Percentiles rank a stretch among this genome's conserved stretches.
phyloP scores from a whole-genome alignment of 441 rosid genomes.

The Macaranga tanarius region DNA sequence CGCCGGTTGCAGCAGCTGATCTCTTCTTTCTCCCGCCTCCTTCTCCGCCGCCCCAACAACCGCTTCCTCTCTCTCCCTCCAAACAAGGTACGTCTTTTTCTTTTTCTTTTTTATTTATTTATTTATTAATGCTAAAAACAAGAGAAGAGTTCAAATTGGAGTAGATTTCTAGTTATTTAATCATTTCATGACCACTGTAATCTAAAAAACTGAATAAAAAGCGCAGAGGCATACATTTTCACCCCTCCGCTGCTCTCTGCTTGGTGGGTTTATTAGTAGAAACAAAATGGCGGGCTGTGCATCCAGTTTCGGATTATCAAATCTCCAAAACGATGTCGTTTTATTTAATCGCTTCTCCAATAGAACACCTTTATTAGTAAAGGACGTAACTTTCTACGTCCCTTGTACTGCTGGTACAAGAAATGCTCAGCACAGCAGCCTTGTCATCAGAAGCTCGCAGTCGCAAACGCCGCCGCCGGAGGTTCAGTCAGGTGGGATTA shows the following conservation, averaged over 20 bases:
- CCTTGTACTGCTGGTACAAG: neutral
- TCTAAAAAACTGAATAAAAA: no score
- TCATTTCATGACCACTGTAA: no score
- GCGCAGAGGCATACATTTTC: neutral
- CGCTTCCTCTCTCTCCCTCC: neutral
- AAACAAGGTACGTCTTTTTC: neutral
- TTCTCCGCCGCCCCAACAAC: neutral
- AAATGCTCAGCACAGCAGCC: no score
- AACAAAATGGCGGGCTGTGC: conserved; percentile 38
- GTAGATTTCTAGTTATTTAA: neutral
- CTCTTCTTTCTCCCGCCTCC: neutral
- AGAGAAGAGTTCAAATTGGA: neutral
- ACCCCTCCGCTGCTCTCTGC: conserved; percentile 39
- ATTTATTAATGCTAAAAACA: no score
- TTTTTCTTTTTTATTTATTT: neutral
- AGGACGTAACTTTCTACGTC: conserved; percentile 22
- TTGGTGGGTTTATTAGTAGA: no score
- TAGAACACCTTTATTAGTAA: no score
- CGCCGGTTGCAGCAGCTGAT: neutral
- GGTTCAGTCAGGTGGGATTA: conserved; percentile 24
- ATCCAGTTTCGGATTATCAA: conserved; percentile 36
- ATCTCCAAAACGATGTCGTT: conserved; percentile 31
- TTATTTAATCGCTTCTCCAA: neutral
- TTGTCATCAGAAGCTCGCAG: conserved; percentile 3
- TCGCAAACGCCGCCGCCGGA: conserved; percentile 2